phyloP scores from a whole-genome alignment of 192 early-diverging fungal genomes.

The Piromyces finnis region DNA sequence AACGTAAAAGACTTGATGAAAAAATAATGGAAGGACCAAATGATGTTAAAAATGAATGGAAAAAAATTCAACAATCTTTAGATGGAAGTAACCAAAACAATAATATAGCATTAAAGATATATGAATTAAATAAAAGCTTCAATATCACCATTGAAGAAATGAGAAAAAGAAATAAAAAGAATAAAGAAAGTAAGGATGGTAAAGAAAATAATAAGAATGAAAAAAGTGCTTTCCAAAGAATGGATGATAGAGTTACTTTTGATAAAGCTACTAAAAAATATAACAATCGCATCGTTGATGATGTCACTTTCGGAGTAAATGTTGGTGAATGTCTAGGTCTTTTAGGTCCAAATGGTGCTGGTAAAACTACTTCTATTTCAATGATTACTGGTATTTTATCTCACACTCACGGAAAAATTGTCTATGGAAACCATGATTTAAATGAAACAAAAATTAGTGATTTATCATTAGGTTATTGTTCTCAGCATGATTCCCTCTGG shows the following conservation, averaged over 20 bases:
- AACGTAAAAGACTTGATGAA: neutral
- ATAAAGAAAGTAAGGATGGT: neutral
- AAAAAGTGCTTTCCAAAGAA: neutral
- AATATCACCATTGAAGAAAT: neutral
- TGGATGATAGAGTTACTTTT: neutral
- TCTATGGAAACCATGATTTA: neutral
- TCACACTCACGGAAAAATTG: neutral
- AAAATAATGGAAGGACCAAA: neutral
- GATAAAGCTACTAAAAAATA: neutral
- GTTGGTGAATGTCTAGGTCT: neutral
- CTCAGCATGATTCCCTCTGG: neutral
- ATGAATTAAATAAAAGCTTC: neutral
- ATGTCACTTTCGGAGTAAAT: neutral
- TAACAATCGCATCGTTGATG: neutral
- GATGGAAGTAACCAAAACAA: neutral
- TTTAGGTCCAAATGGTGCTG: too few species aligned
- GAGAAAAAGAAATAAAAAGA: neutral
- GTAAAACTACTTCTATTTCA: too few species aligned
- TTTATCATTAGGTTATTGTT: neutral
- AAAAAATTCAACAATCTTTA: neutral
- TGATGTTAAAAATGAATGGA: neutral
- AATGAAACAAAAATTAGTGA: neutral
- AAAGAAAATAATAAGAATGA: neutral
- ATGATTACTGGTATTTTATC: neutral
- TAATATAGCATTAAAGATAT: neutral